Evolutionary conservation across 2,329 filamentous ascomycete species (phyloP).

Genomic region (Aureobasidium sp.): DNA sequence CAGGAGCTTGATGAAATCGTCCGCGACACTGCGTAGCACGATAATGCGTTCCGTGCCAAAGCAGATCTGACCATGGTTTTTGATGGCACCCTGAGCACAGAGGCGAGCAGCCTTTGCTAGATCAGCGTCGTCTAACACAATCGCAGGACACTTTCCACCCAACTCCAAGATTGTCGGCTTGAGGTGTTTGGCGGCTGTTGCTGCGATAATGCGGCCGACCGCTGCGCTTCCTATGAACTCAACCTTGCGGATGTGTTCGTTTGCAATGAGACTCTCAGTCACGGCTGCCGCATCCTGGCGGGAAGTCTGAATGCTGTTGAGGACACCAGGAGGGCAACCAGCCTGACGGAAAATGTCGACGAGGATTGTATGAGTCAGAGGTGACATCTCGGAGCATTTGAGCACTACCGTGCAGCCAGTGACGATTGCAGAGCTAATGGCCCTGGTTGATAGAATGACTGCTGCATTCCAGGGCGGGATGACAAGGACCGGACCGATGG

Average conservation of each 20-base stretch:
- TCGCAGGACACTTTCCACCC: conserved; percentile 37
- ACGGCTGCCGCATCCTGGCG: conserved; percentile 27
- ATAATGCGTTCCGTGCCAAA: conserved; percentile 28
- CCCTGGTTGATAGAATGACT: conserved; percentile 17
- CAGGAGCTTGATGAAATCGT: conserved; percentile 16
- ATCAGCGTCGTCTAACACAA: conserved; percentile 39
- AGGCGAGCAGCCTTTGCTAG: conserved; percentile 31
- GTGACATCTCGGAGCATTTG: conserved; percentile 18
- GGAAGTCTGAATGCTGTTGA: conserved; percentile 31
- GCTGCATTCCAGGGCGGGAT: conserved; percentile 20
- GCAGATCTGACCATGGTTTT: conserved; percentile 29
- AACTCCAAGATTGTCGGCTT: conserved; percentile 42
- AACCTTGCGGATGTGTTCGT: conserved; percentile 31
- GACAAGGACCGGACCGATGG: conserved; percentile 20
- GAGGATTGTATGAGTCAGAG: conserved; percentile 24
- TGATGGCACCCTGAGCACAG: conserved; percentile 21
- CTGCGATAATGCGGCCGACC: conserved; percentile 35
- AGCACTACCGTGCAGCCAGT: conserved; percentile 19
- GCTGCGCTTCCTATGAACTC: conserved; percentile 38
- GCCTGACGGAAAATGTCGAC: conserved; percentile 31
- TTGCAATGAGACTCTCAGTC: conserved; percentile 29
- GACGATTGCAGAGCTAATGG: conserved; percentile 17
- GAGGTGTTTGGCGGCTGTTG: conserved; percentile 29
- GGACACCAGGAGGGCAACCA: conserved; percentile 33
- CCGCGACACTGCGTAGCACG: conserved; percentile 17